Evolutionary conservation across 1,284 basidiomycete genomes (phyloP).

Genomic region (Pseudozyma pruni): DNA sequence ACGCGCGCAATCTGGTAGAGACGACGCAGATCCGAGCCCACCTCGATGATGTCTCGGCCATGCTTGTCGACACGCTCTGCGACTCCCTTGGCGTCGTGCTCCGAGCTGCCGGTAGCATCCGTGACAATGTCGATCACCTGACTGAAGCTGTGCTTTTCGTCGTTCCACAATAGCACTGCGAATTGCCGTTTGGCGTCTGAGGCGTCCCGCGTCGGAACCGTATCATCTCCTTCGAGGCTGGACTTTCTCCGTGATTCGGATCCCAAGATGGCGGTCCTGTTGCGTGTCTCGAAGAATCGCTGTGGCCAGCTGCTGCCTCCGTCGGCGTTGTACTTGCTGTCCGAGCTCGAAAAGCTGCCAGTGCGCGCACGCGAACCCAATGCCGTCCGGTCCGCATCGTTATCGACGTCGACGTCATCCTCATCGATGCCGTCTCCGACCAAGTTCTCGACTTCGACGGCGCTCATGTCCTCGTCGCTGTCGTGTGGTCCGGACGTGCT

Average conservation of each 20-base stretch:
- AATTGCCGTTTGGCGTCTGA: conserved; percentile 70
- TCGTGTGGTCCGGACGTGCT: conserved; percentile 26
- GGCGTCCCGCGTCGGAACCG: conserved; percentile 6
- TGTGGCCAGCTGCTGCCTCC: conserved; percentile 14
- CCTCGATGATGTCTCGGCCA: conserved; percentile 86
- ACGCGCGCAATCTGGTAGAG: conserved; percentile 83
- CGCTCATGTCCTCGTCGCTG: conserved; percentile 48
- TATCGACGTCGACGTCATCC: conserved; percentile 16
- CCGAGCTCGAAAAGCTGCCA: conserved; percentile 17
- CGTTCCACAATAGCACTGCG: conserved; percentile 92
- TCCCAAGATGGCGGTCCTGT: too few species aligned
- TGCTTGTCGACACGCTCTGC: conserved; percentile 79
- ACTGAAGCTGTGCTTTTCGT: conserved; percentile 94
- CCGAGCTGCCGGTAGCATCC: conserved; percentile 53
- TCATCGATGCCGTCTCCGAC: conserved; percentile 43
- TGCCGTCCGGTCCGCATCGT: conserved; percentile 7
- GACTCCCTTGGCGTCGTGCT: conserved; percentile 72
- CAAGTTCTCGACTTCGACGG: conserved; percentile 41
- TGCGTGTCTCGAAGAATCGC: too few species aligned
- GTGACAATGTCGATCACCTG: conserved; percentile 79
- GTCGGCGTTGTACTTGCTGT: conserved; percentile 13
- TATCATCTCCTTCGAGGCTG: conserved; percentile 12
- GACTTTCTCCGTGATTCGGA: conserved; percentile 18
- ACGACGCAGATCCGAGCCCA: conserved; percentile 76
- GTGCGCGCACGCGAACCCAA: conserved; percentile 21